Conservation (phyloP, 2,329 filamentous ascomycete genomes). For the Claviceps monticola region DNA sequence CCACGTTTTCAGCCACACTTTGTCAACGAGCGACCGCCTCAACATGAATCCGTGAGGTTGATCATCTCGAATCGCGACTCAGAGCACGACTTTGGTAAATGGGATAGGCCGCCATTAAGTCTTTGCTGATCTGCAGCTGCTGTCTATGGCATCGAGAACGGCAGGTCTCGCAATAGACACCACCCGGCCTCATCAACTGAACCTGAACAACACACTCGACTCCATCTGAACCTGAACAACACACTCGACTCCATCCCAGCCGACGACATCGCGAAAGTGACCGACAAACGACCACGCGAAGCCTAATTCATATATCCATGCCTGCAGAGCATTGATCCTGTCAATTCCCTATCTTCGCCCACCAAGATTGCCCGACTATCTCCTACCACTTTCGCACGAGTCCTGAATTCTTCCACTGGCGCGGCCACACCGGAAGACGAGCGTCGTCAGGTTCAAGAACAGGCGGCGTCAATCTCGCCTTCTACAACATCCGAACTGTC, state of each 20-base stretch:
- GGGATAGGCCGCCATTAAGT: slow-evolving; percentile 2
- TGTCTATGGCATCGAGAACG: slow-evolving; percentile 39
- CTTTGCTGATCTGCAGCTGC: background rate
- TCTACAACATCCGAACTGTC: slow-evolving; percentile 38
- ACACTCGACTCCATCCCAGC: slow-evolving; percentile 22
- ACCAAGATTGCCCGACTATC: slow-evolving; percentile 40
- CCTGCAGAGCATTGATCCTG: slow-evolving; percentile 15
- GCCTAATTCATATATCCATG: slow-evolving; percentile 28
- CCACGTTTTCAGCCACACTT: slow-evolving; percentile 31
- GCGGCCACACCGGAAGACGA: slow-evolving; percentile 42
- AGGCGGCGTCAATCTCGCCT: slow-evolving; percentile 22
- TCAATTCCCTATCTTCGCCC: slow-evolving; percentile 32
- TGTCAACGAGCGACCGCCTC: slow-evolving; percentile 19
- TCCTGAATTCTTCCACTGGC: slow-evolving; percentile 35
- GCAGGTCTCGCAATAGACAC: slow-evolving; percentile 38
- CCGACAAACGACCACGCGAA: slow-evolving; percentile 32
- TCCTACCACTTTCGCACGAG: slow-evolving; percentile 26
- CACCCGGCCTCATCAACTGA: slow-evolving; percentile 25
- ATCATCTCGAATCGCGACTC: slow-evolving; percentile 4
- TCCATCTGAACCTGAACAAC: slow-evolving; percentile 21
- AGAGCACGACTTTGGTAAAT: background rate
- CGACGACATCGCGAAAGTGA: slow-evolving; percentile 26
- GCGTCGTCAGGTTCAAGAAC: slow-evolving; percentile 27
- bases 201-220: slow-evolving; percentile 21
- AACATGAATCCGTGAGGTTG: slow-evolving; percentile 21